Percentiles rank a stretch among this genome's conserved stretches.
phyloP scores from a whole-genome alignment of 2,329 filamentous ascomycete species.

The Aspergillus floridensis region DNA sequence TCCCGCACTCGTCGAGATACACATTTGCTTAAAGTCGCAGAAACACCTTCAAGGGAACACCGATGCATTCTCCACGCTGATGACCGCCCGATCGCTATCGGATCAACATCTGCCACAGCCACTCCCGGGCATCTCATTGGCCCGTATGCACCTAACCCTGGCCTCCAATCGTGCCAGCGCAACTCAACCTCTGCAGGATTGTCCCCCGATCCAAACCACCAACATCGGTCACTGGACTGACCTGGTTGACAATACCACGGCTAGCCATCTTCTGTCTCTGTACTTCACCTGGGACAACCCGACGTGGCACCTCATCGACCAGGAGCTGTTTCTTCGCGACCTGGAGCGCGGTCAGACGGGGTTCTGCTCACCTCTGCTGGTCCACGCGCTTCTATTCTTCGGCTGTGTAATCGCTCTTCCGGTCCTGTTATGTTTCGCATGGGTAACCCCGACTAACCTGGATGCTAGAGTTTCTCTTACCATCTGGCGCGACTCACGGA shows the following conservation, averaged over 20 bases:
- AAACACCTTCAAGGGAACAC: constrained; percentile 13
- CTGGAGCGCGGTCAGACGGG: constrained; percentile 14
- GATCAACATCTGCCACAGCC: constrained; percentile 8
- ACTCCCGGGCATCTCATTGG: constrained; percentile 14
- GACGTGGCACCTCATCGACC: constrained; percentile 25
- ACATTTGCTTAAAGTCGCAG: constrained; percentile 2
- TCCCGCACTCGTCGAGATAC: background rate
- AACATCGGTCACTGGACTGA: constrained; percentile 21
- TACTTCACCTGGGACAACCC: constrained; percentile 28
- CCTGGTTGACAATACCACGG: constrained; percentile 20
- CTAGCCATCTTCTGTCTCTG: constrained; percentile 23
- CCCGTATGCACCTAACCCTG: constrained; percentile 18
- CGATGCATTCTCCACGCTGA: constrained; percentile 13
- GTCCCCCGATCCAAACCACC: constrained; percentile 15
- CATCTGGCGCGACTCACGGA: constrained; percentile 22
- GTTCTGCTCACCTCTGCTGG: constrained; percentile 22
- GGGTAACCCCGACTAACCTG: constrained; percentile 3
- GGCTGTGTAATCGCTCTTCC: constrained; percentile 19
- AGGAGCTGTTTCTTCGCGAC: constrained; percentile 19
- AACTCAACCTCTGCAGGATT: constrained; percentile 4
- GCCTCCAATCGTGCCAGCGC: constrained; percentile 4
- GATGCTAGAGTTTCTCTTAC: constrained; percentile 23
- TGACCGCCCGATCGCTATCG: constrained; percentile 9
- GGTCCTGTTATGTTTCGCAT: background rate
- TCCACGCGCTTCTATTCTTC: constrained; percentile 22